Base-by-base conservation (phyloP, 805 yeast genomes). In the Hanseniaspora nectarophila region DNA sequence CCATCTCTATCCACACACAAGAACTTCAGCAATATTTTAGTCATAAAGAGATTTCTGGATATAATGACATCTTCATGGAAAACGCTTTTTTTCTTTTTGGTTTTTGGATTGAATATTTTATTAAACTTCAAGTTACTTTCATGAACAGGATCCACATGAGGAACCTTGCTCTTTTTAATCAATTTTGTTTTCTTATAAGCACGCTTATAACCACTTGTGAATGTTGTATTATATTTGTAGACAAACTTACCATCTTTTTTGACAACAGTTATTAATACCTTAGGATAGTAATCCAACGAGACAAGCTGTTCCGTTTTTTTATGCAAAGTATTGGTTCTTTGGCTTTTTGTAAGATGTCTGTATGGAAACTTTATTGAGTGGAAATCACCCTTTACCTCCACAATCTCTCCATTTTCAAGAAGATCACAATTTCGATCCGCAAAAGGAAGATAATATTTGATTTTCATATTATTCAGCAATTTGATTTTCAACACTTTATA, bases 401-500 rank as follows among this genome's bases (percentile, higher is more conserved):
- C 8, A 9, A 40, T 24, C 13, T 12, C 21, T 5, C 43, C 43
- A 9, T 40, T 7, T 40, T 40, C 21, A 5, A 37, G 15, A 40
- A 40, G 43, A 40, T 24, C 15, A 21, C 12, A 18, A 5, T 35
- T 23, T 16, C 18, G 13, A 35, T 35, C 13, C 20, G 18, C 18
- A 21, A 4, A 8, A 9, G 39, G 24, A 10, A 35, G 9, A 29
- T 37, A 46, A 10, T 39, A 12, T 10, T 39, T 39, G 5, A 38
- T 39, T 23, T 39, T 39, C 33, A 42, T 8, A 23, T 39, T 39
- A 39, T 38, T 23, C 3, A 39, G 32, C 12, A 16, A 15, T 21
- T 39, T 38, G 12, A 28, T 21, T 21, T 46, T 38, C 20, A 46
- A 40, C 8, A 39, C 51, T 28, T 47, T 47, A 18, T 47, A 47